A percentile compares a stretch with the other conserved stretches of the same genome.
Conservation (phyloP, 805 yeast genomes). For the Groenewaldozyma salmanticensis region DNA sequence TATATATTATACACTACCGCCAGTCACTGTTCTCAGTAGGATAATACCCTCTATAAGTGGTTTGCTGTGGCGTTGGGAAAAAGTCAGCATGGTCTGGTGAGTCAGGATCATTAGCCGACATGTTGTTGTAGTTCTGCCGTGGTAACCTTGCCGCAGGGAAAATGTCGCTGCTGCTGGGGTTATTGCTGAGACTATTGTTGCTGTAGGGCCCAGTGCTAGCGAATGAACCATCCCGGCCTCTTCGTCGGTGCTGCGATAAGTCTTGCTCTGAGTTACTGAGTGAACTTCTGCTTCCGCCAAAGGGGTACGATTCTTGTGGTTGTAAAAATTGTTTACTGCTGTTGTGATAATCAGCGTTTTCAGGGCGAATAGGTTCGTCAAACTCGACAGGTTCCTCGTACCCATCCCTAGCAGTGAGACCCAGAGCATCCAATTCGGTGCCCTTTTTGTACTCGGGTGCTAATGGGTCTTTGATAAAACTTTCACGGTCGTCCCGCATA, state of each 20-base stretch:
- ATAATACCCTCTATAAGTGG: slow-evolving; percentile 14
- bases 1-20: not conserved
- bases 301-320: not conserved
- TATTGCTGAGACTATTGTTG: not conserved
- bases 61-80: slow-evolving; percentile 10
- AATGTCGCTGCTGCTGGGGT: slow-evolving; percentile 1
- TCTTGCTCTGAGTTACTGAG: too few species aligned
- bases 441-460: slow-evolving; percentile 15
- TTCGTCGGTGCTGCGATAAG: too few species aligned
- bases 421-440: slow-evolving; percentile 63
- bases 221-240: too few species aligned
- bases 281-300: too few species aligned
- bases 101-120: not conserved
- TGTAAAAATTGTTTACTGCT: not conserved
- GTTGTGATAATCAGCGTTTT: not conserved
- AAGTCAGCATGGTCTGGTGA: too few species aligned
- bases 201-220: too few species aligned
- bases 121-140: slow-evolving; percentile 5
- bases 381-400: slow-evolving; percentile 15
- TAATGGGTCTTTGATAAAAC: slow-evolving; percentile 50
- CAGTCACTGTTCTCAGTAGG: slow-evolving; percentile 9
- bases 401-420: slow-evolving; percentile 38
- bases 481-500: slow-evolving; percentile 90
- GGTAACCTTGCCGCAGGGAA: slow-evolving; percentile 13
- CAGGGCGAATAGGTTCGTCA: too few species aligned